Evolutionary conservation across 306 rosid genomes (phyloP).

Genomic region (Acacia melanoxylon): DNA sequence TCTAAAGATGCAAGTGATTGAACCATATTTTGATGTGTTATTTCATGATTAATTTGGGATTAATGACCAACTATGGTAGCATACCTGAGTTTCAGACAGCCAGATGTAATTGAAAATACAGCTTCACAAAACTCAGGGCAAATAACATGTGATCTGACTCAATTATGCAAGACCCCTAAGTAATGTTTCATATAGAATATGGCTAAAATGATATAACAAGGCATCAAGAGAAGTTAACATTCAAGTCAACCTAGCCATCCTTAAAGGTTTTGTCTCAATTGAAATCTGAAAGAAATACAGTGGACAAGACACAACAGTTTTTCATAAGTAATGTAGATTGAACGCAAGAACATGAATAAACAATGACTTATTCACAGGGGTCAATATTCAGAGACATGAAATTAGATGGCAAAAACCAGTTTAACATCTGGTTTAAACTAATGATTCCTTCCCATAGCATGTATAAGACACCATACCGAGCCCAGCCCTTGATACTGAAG

Average conservation of each 20-base stretch:
- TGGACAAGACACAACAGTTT: neutral
- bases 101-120: neutral
- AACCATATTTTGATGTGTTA: no score
- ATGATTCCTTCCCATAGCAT: neutral
- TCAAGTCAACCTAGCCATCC: neutral
- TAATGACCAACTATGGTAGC: neutral
- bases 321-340: neutral
- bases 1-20: neutral
- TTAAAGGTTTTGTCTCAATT: neutral
- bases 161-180: neutral
- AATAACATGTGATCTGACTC: neutral
- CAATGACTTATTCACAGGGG: neutral
- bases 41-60: no score
- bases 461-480: neutral
- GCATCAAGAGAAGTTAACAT: conserved; percentile 3
- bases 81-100: neutral
- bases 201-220: neutral
- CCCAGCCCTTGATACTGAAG: neutral
- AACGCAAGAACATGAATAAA: neutral
- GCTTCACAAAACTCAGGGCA: neutral
- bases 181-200: neutral
- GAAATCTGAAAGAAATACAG: neutral
- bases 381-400: neutral
- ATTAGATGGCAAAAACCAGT: neutral
- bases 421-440: neutral